Evolutionary conservation across 2,329 filamentous ascomycete genomes (phyloP).

Genomic region (Nannizziopsis barbatae): DNA sequence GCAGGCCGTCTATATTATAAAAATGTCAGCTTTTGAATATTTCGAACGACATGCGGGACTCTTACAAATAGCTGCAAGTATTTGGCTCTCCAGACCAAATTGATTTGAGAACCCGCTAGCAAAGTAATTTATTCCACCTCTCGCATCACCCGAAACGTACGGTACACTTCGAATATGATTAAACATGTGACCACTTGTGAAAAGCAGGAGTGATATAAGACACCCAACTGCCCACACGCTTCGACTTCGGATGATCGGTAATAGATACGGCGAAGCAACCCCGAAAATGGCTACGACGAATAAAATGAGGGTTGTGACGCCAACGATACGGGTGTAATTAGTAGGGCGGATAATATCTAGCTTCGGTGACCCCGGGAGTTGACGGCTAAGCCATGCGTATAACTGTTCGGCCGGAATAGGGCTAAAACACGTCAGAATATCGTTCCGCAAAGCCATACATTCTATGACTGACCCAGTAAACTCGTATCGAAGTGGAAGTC

Average conservation of each 20-base stretch:
- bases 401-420: constrained; percentile 64
- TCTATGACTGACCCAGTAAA: constrained; percentile 60
- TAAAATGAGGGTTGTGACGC: constrained; percentile 55
- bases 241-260: constrained; percentile 75
- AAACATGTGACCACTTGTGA: constrained; percentile 97
- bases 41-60: constrained; percentile 21
- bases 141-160: constrained; percentile 75
- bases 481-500: constrained; percentile 67
- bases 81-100: constrained; percentile 88
- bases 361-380: constrained; percentile 66
- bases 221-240: constrained; percentile 89
- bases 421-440: constrained; percentile 34
- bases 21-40: constrained; percentile 11
- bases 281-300: constrained; percentile 57
- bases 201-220: constrained; percentile 78
- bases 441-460: constrained; percentile 3
- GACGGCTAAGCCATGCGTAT: constrained; percentile 65
- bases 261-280: constrained; percentile 64
- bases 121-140: constrained; percentile 81
- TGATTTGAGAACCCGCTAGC: constrained; percentile 87
- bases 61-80: constrained; percentile 87
- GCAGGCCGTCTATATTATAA: constrained; percentile 52
- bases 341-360: constrained; percentile 71
- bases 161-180: constrained; percentile 96
- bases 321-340: constrained; percentile 69